Evolutionary conservation across 345 rosid genomes (phyloP).

Genomic region (Citrus glauca): DNA sequence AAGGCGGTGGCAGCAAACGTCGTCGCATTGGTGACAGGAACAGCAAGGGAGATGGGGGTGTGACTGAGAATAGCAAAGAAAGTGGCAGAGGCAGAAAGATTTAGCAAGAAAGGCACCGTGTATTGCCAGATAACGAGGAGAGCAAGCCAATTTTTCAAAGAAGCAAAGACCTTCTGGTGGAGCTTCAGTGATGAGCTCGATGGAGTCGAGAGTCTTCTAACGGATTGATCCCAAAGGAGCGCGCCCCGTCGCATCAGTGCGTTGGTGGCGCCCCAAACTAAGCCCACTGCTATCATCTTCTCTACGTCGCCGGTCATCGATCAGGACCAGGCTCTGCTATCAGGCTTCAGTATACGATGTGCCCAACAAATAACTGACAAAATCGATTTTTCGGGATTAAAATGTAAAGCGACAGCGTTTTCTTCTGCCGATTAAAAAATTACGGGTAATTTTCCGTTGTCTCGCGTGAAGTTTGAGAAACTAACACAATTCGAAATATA

Average conservation of each 20-base stretch:
- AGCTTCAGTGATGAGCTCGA: conserved; percentile 23
- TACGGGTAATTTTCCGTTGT: too few relatives aligned
- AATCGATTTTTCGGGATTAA: too few relatives aligned
- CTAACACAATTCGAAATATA: too few relatives aligned
- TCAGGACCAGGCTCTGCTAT: conserved; percentile 4
- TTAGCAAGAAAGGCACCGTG: conserved; percentile 73
- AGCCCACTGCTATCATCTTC: conserved; percentile 86
- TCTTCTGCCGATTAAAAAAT: too few relatives aligned
- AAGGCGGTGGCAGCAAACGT: conserved; percentile 91
- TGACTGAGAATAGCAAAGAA: conserved; percentile 73
- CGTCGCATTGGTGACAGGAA: conserved; percentile 88
- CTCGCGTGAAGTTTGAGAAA: too few relatives aligned
- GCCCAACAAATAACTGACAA: neutral
- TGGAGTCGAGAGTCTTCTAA: conserved; percentile 22
- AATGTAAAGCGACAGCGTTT: neutral
- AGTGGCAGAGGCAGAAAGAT: conserved; percentile 86
- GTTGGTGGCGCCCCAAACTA: conserved; percentile 93
- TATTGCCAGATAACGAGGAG: conserved; percentile 89
- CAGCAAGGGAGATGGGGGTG: conserved; percentile 78
- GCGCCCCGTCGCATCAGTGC: conserved; percentile 90
- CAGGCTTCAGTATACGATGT: neutral
- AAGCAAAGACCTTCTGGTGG: conserved; percentile 34
- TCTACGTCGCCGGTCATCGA: conserved; percentile 63
- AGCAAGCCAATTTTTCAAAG: conserved; percentile 43
- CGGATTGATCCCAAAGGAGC: conserved; percentile 62